phyloP scores from a whole-genome alignment of 371 early-diverging fungal species.

The Lichtheimia ramosa region DNA sequence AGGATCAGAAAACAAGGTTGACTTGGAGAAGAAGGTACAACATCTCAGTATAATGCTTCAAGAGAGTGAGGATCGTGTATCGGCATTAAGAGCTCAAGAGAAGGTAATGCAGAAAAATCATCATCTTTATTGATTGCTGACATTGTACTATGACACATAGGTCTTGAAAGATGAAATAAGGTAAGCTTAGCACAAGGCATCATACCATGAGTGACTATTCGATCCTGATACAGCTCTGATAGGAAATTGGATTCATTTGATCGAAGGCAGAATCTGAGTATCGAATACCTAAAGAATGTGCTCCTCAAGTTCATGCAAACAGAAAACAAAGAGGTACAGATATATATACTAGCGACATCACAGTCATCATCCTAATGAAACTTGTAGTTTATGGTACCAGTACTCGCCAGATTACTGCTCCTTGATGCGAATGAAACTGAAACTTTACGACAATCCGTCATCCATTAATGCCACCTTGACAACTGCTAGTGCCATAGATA shows the following conservation, averaged over 20 bases:
- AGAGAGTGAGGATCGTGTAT: constrained; percentile 59
- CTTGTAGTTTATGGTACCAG: constrained; percentile 43
- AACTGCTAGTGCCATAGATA: no score
- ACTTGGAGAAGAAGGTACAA: constrained; percentile 45
- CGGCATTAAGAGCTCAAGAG: constrained; percentile 56
- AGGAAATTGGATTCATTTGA: constrained; percentile 64
- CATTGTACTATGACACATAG: constrained; percentile 9
- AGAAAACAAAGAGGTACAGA: constrained; percentile 52
- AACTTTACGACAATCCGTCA: constrained; percentile 14
- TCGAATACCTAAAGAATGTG: constrained; percentile 68
- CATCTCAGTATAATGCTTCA: constrained; percentile 57
- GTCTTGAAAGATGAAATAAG: constrained; percentile 47
- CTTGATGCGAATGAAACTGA: constrained; percentile 43
- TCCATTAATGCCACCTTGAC: no score
- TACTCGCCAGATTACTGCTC: constrained; percentile 41
- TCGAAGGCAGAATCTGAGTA: constrained; percentile 61
- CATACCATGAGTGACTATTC: no score
- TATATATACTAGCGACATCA: not conserved
- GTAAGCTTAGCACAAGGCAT: constrained; percentile 11
- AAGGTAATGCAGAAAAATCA: constrained; percentile 31
- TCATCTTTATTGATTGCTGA: not conserved
- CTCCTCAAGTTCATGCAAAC: constrained; percentile 59
- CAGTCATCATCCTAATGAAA: not conserved
- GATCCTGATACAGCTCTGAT: not conserved
- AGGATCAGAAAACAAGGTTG: constrained; percentile 18